These are phyloP conservation scores for Lycium barbarum DNA, from an alignment of 257 asterid species.

Conservation along the genomic window DNA sequence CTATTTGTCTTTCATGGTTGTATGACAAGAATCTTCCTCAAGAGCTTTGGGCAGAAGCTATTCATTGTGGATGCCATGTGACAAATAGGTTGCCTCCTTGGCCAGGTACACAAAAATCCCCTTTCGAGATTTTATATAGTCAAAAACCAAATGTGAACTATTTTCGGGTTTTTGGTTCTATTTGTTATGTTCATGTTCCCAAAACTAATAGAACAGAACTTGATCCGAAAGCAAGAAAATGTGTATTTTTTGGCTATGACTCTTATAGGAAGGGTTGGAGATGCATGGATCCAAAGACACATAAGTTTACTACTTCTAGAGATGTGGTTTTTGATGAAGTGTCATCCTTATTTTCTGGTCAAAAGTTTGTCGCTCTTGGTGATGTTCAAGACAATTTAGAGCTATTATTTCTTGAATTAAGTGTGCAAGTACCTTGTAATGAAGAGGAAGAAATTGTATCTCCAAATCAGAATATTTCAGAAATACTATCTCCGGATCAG, in stretches of 20 bases:
- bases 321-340: too few species aligned
- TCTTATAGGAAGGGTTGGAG: background rate
- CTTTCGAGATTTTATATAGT: too few species aligned
- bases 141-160: too few species aligned
- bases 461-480: background rate
- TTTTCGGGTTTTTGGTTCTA: too few species aligned
- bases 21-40: conserved; percentile 33
- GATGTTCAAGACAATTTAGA: background rate
- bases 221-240: too few species aligned
- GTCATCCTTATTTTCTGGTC: background rate
- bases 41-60: conserved; percentile 29
- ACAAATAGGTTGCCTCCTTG: background rate
- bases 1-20: conserved; percentile 15
- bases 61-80: conserved; percentile 32
- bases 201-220: too few species aligned
- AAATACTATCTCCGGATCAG: background rate
- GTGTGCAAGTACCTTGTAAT: background rate
- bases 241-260: conserved; percentile 33
- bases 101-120: too few species aligned
- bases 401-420: background rate
- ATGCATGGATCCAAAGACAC: too few species aligned
- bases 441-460: background rate
- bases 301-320: too few species aligned
- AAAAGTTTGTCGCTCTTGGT: background rate
- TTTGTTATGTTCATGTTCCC: too few species aligned